Evolutionary conservation across 345 rosid genomes (phyloP).

Genomic region (Firmiana major): DNA sequence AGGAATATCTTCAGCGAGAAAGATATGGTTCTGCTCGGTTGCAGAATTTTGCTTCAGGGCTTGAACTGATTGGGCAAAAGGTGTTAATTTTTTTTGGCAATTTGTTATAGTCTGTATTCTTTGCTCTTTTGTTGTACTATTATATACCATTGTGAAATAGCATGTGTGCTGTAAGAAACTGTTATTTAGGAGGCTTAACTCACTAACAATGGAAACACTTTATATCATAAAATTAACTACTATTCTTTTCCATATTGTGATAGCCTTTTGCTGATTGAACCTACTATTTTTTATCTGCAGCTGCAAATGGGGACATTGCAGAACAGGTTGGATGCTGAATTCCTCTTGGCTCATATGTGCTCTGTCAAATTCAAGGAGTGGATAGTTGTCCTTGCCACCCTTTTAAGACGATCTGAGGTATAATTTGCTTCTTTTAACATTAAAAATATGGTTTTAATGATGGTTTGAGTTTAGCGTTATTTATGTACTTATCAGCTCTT

Average conservation of each 20-base stretch:
- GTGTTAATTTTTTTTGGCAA: conserved; percentile 21
- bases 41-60: conserved; percentile 89
- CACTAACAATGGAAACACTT: neutral
- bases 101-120: neutral
- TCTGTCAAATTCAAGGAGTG: conserved; percentile 98
- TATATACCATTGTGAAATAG: neutral
- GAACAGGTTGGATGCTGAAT: conserved; percentile 91
- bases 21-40: conserved; percentile 78
- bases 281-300: conserved; percentile 33
- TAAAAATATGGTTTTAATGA: neutral
- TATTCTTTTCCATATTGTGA: neutral
- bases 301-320: conserved; percentile 92
- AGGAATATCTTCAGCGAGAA: conserved; percentile 97
- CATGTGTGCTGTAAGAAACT: neutral
- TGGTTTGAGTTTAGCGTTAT: neutral
- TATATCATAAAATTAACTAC: neutral
- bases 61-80: conserved; percentile 89
- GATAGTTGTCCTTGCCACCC: conserved; percentile 99
- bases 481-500: neutral
- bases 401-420: conserved; percentile 88
- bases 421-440: neutral
- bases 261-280: neutral
- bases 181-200: neutral
- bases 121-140: neutral
- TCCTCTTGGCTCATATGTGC: conserved; percentile 96